Evolutionary conservation across 1,139 yeast species (phyloP).

Genomic region (Pichia sp.): DNA sequence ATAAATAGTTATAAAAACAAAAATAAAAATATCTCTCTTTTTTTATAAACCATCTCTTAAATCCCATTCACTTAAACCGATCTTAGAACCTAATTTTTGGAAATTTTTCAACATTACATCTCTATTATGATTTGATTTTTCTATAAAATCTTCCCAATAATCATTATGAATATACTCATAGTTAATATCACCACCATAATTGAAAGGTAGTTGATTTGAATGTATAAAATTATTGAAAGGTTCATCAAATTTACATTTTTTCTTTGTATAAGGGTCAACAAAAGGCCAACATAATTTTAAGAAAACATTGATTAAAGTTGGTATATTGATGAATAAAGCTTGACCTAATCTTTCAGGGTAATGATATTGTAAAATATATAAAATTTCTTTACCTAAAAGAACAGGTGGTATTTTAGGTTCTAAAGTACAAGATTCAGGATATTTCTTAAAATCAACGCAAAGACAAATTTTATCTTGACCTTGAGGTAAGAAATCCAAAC

Average conservation of each 20-base stretch:
- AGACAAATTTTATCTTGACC: conserved; percentile 91
- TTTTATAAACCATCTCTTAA: conserved; percentile 23
- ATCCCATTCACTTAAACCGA: conserved; percentile 57
- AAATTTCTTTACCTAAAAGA: conserved; percentile 64
- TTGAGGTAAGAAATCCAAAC: conserved; percentile 86
- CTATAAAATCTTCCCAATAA: conserved; percentile 71
- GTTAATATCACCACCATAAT: conserved; percentile 48
- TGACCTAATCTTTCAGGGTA: conserved; percentile 56
- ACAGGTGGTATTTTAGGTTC: conserved; percentile 74
- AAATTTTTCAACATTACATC: conserved; percentile 54
- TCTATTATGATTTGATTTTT: conserved; percentile 51
- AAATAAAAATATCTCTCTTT: not conserved
- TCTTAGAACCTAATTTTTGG: conserved; percentile 53
- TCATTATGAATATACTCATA: conserved; percentile 67
- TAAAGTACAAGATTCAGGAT: conserved; percentile 44
- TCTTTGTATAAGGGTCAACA: conserved; percentile 58
- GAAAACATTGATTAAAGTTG: conserved; percentile 52
- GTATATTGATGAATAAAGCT: conserved; percentile 52
- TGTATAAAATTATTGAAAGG: conserved; percentile 52
- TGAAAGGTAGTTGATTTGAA: conserved; percentile 43
- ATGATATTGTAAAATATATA: conserved; percentile 59
- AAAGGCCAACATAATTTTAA: conserved; percentile 55
- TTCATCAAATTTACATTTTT: conserved; percentile 52
- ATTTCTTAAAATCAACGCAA: conserved; percentile 80
- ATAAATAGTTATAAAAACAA: not conserved